Evolutionary conservation across 2,329 filamentous ascomycete species (phyloP).

Genomic region (Magnaporthales sp.): DNA sequence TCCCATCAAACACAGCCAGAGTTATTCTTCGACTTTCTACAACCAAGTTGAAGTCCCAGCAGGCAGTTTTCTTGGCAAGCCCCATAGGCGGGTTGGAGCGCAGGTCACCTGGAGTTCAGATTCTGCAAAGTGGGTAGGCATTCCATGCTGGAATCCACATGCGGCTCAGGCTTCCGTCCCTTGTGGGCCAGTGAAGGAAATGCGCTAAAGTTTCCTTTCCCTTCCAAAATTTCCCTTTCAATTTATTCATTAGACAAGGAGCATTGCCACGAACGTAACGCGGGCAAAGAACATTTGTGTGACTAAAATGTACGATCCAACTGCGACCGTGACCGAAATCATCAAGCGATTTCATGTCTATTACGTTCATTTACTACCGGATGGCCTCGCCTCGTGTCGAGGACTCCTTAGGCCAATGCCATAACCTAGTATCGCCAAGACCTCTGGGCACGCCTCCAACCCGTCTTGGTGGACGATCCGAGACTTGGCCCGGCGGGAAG

Average conservation of each 20-base stretch:
- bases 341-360: not conserved
- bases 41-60: not conserved
- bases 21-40: not conserved
- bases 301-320: not conserved
- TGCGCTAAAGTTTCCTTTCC: not conserved
- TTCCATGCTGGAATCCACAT: not conserved
- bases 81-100: not conserved
- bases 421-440: not conserved
- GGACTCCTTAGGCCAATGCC: not conserved
- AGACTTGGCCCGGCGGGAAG: constrained; percentile 1
- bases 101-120: not conserved
- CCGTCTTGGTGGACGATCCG: not conserved
- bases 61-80: not conserved
- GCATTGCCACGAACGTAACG: not conserved
- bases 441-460: not conserved
- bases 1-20: not conserved
- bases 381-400: not conserved
- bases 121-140: not conserved
- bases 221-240: not conserved
- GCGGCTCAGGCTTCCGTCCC: not conserved
- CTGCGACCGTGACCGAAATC: not conserved
- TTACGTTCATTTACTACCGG: too few species aligned
- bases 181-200: not conserved
- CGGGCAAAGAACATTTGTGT: not conserved
- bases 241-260: not conserved